A percentile compares a stretch with the other conserved stretches of the same genome.
Evolutionary conservation across 169 alveolate genomes (phyloP).

Genomic region (Plasmodium vivax): DNA sequence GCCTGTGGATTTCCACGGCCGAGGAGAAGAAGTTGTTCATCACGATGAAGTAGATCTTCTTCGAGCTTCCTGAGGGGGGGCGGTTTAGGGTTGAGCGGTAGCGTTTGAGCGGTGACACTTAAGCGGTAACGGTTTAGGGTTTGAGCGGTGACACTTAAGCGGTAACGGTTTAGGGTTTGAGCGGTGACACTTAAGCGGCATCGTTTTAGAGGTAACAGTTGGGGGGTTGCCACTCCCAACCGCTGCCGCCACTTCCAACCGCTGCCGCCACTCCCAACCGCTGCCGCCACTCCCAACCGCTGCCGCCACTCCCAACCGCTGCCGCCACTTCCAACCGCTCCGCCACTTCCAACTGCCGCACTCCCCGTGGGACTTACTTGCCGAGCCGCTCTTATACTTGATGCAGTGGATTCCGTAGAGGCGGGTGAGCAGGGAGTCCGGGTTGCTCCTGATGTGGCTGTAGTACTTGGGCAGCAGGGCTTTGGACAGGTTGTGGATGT

Average conservation of each 20-base stretch:
- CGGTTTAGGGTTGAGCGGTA: not conserved
- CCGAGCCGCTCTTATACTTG: constrained; percentile 56
- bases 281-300: too few relatives aligned
- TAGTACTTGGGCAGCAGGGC: constrained; percentile 54
- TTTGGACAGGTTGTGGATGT: constrained; percentile 16
- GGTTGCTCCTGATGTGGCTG: constrained; percentile 78
- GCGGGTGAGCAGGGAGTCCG: constrained; percentile 86
- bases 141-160: too few relatives aligned
- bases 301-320: too few relatives aligned
- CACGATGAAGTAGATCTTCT: constrained; percentile 93
- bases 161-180: too few relatives aligned
- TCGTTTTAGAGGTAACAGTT: not conserved
- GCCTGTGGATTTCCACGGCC: constrained; percentile 90
- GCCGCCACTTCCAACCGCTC: not conserved
- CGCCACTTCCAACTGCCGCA: not conserved
- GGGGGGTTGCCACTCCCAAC: too few relatives aligned
- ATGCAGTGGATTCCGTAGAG: constrained; percentile 94
- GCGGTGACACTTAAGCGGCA: too few relatives aligned
- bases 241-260: too few relatives aligned
- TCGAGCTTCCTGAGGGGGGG: constrained; percentile 26
- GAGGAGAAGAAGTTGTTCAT: constrained; percentile 97
- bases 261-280: too few relatives aligned
- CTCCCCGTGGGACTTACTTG: not conserved
- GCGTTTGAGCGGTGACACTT: too few relatives aligned
- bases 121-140: too few relatives aligned